Conservation (phyloP, 805 yeast species). For the Debaryomyces castellii region DNA sequence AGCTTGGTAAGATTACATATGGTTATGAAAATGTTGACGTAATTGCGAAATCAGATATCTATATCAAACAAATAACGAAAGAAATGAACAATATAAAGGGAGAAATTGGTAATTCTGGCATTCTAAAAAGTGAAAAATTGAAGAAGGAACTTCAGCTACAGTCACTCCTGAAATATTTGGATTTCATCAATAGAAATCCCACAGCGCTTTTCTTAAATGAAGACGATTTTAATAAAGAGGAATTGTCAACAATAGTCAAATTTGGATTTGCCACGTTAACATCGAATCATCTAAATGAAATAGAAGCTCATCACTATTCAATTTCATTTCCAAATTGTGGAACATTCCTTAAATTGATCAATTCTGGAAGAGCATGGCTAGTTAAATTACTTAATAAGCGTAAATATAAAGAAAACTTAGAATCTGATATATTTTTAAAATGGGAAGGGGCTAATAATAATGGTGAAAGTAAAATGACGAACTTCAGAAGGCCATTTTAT, state of each 20-base stretch:
- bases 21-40: conserved; percentile 45
- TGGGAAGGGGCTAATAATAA: conserved; percentile 41
- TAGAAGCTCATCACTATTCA: conserved; percentile 39
- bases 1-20: conserved; percentile 37
- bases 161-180: conserved; percentile 20
- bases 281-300: conserved; percentile 42
- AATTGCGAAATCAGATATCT: conserved; percentile 25
- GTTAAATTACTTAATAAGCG: conserved; percentile 34
- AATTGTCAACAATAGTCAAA: conserved; percentile 32
- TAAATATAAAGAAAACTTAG: conserved; percentile 44
- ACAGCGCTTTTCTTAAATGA: conserved; percentile 25
- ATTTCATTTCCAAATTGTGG: conserved; percentile 54
- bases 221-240: conserved; percentile 21
- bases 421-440: conserved; percentile 38
- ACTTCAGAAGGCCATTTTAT: conserved; percentile 46
- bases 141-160: conserved; percentile 10
- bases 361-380: conserved; percentile 45
- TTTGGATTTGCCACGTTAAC: conserved; percentile 46
- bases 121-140: conserved; percentile 2
- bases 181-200: conserved; percentile 22
- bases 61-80: conserved; percentile 16
- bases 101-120: not conserved
- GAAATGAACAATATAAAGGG: conserved; percentile 8
- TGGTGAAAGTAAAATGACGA: conserved; percentile 31
- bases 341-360: conserved; percentile 43